Percentiles rank a stretch among this genome's conserved stretches.
Evolutionary conservation across 2,329 filamentous ascomycete species (phyloP).

Genomic region (Colletotrichum scovillei): DNA sequence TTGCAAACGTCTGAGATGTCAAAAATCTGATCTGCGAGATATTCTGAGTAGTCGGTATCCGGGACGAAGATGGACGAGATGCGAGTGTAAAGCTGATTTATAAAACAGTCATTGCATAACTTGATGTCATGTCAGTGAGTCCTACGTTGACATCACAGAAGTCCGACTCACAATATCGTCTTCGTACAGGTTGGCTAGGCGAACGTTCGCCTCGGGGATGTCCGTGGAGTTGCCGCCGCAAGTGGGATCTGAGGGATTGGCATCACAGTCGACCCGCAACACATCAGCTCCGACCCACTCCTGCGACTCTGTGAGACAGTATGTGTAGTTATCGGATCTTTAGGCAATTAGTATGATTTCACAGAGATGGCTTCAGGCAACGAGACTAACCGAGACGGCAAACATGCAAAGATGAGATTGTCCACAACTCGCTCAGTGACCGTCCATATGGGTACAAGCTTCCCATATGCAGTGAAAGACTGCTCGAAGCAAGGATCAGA

Average conservation of each 20-base stretch:
- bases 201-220: slow-evolving; percentile 2
- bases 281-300: background rate
- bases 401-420: background rate
- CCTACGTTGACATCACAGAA: background rate
- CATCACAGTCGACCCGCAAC: background rate
- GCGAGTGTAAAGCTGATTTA: background rate
- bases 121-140: background rate
- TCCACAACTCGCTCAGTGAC: background rate
- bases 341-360: background rate
- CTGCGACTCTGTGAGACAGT: background rate
- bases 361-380: background rate
- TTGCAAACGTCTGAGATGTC: background rate
- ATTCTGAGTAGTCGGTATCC: background rate
- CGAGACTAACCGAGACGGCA: background rate
- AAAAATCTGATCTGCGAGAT: background rate
- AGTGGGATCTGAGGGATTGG: background rate
- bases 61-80: background rate
- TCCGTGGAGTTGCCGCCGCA: slow-evolving; percentile 4
- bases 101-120: background rate
- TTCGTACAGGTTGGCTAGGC: slow-evolving; percentile 7
- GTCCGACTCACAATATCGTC: background rate
- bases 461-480: background rate
- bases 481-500: background rate
- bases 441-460: background rate
- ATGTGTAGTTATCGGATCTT: background rate